Evolutionary conservation across 805 yeast species (phyloP), one percentile per base, ranked within the genome.

Genomic region (Suhomyces emberorum): DNA sequence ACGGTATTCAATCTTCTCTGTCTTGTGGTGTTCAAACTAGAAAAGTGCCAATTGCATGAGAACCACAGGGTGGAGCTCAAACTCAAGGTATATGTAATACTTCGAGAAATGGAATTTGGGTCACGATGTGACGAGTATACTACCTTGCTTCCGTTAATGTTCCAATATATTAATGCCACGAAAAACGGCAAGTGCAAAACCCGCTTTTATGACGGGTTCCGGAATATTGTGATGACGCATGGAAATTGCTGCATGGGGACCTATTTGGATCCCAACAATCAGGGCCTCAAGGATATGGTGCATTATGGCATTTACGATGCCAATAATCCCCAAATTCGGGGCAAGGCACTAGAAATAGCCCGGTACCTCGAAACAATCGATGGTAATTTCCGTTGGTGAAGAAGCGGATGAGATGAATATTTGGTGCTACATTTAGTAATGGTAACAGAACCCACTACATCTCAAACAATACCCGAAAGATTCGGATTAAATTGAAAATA

Each of bases 271-370:
- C 61, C 56, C 8, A 37, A 40, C 2, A 45, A 50, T 11, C 42
- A 34, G 1, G 53, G 54, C 17, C 45, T 67, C 22, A 63, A 58
- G 35, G 42, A 46, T 1, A 38, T 63, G 20, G 38, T 66, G 3
- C 71, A 65, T 37, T 55, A 45, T 24, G 72, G 73, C 1, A 36
- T 65, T 4, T 55, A 63, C 61, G 31, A 39, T 7, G 47, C 51
- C 27, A 50, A 64, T 41, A 51, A 54, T 24, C 21, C 28, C 3
- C 43, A 39, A 15, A 39, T 65, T 1, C 35, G 54, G 9, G 34
- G 36, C 15, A 51, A 46, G 20, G 49, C 65, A 4, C 44, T 50
- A 20, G 56, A 52, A 18, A n/a, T n/a, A n/a, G n/a, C n/a, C n/a
- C n/a, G n/a, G n/a, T n/a, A n/a, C n/a, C n/a, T n/a, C n/a, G n/a